These are phyloP conservation scores for Pseudocercospora macadamiae DNA, from an alignment of 2,329 filamentous ascomycete species.

Conservation along the genomic window DNA sequence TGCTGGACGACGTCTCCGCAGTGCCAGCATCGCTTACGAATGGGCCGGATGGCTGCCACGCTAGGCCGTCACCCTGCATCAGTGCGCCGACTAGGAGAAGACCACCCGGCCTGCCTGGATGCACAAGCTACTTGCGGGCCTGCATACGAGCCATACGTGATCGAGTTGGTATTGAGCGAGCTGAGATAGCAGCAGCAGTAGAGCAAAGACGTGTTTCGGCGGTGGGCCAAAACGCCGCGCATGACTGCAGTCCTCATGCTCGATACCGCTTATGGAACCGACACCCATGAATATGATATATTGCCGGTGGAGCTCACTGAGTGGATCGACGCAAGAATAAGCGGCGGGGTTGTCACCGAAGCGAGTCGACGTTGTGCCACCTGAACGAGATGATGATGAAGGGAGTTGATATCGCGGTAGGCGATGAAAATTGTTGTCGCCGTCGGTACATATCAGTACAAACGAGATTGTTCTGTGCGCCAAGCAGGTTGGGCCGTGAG, in stretches of 20 bases:
- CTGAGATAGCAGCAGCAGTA: not conserved
- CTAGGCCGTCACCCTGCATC: slow-evolving; percentile 4
- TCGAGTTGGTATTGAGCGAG: slow-evolving; percentile 14
- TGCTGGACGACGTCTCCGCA: too few species aligned
- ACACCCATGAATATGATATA: slow-evolving; percentile 3
- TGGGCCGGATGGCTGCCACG: slow-evolving; percentile 6
- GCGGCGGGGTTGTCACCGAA: slow-evolving; percentile 3
- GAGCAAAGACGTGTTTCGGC: not conserved
- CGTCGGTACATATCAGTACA: not conserved
- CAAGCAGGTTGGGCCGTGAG: not conserved
- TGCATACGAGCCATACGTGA: slow-evolving; percentile 19
- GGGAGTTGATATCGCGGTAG: not conserved
- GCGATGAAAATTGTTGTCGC: not conserved
- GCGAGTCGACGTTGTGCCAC: slow-evolving; percentile 7
- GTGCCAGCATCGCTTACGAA: slow-evolving; percentile 1
- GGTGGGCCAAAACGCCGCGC: slow-evolving; percentile 3
- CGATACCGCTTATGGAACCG: slow-evolving; percentile 15
- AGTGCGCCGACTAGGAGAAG: slow-evolving; percentile 2
- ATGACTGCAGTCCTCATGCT: slow-evolving; percentile 13
- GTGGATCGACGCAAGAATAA: slow-evolving; percentile 4
- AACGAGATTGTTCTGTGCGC: too few species aligned
- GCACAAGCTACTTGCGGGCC: slow-evolving; percentile 4
- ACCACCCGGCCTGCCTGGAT: not conserved
- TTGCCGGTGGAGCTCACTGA: slow-evolving; percentile 6
- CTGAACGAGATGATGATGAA: slow-evolving; percentile 8